Evolutionary conservation across 148 eudicot genomes (phyloP).

Genomic region (Selenicereus undatus): DNA sequence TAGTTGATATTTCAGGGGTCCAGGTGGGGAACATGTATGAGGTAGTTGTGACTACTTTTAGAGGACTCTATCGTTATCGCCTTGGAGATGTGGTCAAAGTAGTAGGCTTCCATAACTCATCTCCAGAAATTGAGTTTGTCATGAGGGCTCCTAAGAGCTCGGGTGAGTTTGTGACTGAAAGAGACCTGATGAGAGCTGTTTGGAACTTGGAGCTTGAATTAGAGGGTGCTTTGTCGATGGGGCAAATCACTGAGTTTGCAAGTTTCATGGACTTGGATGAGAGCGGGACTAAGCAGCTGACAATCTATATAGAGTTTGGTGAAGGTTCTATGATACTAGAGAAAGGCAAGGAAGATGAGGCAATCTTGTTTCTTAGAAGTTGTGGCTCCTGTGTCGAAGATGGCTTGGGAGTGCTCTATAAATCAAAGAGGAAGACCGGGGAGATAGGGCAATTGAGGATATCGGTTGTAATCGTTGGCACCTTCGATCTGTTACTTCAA

Average conservation of each 20-base stretch:
- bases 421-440: constrained; percentile 27
- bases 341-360: constrained; percentile 21
- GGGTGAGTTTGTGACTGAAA: constrained; percentile 37
- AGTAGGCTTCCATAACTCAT: constrained; percentile 43
- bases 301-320: constrained; percentile 34
- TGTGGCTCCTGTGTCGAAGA: constrained; percentile 30
- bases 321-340: constrained; percentile 17
- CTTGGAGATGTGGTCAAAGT: constrained; percentile 45
- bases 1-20: constrained; percentile 35
- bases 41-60: constrained; percentile 42
- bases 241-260: constrained; percentile 24
- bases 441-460: constrained; percentile 28
- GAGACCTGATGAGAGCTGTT: constrained; percentile 32
- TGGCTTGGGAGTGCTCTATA: constrained; percentile 34
- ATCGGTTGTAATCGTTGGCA: constrained; percentile 29
- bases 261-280: constrained; percentile 27
- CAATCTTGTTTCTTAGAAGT: constrained; percentile 15
- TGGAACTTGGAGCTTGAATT: constrained; percentile 24
- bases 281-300: constrained; percentile 17
- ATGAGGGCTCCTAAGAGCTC: constrained; percentile 48
- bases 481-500: constrained; percentile 27
- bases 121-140: constrained; percentile 36
- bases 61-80: constrained; percentile 39
- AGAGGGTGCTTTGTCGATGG: constrained; percentile 1
- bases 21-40: constrained; percentile 46